Evolutionary conservation across 1,139 yeast genomes (phyloP).

Genomic region (Magnusiomyces fungicola): DNA sequence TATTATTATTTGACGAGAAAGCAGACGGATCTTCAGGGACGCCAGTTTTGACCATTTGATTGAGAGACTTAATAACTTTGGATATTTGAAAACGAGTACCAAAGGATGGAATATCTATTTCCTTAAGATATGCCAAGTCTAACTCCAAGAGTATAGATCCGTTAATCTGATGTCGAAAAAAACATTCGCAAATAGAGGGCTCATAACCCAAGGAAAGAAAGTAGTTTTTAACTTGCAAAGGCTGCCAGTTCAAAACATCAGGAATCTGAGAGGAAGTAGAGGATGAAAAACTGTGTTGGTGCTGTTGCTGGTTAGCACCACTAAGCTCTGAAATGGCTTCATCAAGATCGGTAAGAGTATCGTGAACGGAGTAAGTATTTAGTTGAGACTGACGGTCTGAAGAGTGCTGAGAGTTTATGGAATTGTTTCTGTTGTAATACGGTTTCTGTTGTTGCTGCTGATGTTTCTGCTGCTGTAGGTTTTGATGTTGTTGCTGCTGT

Average conservation of each 20-base stretch:
- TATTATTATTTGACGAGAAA: background rate
- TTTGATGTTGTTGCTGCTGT: conserved; percentile 10
- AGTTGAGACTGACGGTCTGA: conserved; percentile 4
- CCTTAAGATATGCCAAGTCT: conserved; percentile 80
- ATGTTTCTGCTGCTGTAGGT: background rate
- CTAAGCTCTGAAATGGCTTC: conserved; percentile 67
- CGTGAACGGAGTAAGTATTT: conserved; percentile 38
- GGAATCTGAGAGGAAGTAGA: conserved; percentile 4
- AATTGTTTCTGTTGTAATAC: background rate
- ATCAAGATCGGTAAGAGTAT: conserved; percentile 75
- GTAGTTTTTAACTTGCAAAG: conserved; percentile 74
- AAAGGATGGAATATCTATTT: conserved; percentile 82
- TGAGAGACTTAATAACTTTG: conserved; percentile 74
- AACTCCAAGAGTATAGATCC: conserved; percentile 80
- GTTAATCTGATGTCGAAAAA: conserved; percentile 79
- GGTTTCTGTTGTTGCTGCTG: background rate
- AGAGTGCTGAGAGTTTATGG: background rate
- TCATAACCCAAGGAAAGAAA: conserved; percentile 72
- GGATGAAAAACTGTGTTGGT: conserved; percentile 17
- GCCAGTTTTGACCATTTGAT: conserved; percentile 16
- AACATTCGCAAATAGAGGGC: conserved; percentile 62
- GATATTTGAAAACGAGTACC: conserved; percentile 92
- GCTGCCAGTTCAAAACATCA: conserved; percentile 55
- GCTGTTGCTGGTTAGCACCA: conserved; percentile 7
- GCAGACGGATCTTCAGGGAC: background rate